Evolutionary conservation across 768 basidiomycete species (phyloP).

Genomic region (Mycena olivaceomarginata): DNA sequence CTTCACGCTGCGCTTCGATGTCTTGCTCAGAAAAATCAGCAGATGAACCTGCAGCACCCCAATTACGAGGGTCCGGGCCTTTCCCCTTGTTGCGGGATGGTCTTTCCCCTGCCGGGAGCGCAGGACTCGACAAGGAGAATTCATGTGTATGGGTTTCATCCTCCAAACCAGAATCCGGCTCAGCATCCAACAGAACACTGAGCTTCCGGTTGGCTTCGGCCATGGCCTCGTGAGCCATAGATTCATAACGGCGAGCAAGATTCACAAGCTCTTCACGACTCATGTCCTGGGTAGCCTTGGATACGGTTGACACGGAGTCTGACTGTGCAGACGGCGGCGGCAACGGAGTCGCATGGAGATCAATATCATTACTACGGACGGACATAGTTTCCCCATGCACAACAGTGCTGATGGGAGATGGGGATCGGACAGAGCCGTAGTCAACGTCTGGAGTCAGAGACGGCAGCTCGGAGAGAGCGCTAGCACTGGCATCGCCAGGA

Average conservation of each 20-base stretch:
- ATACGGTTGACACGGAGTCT: slow-evolving; percentile 11
- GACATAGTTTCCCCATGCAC: slow-evolving; percentile 3
- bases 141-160: background rate
- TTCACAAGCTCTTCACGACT: slow-evolving; percentile 19
- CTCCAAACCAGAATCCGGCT: slow-evolving; percentile 7
- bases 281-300: slow-evolving; percentile 15
- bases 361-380: background rate
- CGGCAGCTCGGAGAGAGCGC: slow-evolving; percentile 2
- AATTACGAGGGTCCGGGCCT: too few relatives aligned
- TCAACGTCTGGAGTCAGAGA: background rate
- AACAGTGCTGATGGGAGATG: background rate
- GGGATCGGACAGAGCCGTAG: too few relatives aligned
- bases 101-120: background rate
- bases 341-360: background rate
- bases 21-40: too few relatives aligned
- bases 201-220: slow-evolving; percentile 13
- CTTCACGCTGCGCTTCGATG: too few relatives aligned
- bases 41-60: too few relatives aligned
- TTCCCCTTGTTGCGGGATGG: slow-evolving; percentile 4
- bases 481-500: too few relatives aligned
- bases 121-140: background rate
- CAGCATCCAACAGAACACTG: background rate
- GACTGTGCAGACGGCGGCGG: slow-evolving; percentile 2
- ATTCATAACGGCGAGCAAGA: slow-evolving; percentile 20
- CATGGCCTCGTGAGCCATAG: slow-evolving; percentile 18